A percentile compares a stretch with the other conserved stretches of the same genome.
phyloP scores from a whole-genome alignment of 257 asterid genomes.

The Anisodus acutangulus region DNA sequence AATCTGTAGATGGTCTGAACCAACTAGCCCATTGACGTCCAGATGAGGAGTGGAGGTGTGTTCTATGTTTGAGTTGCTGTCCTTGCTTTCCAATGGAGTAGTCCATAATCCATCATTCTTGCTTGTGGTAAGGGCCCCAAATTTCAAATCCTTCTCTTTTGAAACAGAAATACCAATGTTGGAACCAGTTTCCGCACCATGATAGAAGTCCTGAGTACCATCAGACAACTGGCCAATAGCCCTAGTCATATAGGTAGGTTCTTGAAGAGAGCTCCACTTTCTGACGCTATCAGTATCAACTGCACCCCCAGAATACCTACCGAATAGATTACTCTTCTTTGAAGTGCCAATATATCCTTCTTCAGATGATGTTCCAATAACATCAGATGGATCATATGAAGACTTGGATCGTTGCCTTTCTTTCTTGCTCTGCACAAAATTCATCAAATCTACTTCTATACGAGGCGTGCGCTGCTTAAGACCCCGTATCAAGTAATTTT shows the following conservation, averaged over 20 bases:
- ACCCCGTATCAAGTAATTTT: slow-evolving; percentile 89
- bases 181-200: slow-evolving; percentile 52
- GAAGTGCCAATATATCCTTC: slow-evolving; percentile 78
- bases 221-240: slow-evolving; percentile 52
- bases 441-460: slow-evolving; percentile 96
- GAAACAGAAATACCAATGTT: slow-evolving; percentile 52
- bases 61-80: slow-evolving; percentile 54
- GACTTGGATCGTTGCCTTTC: slow-evolving; percentile 79
- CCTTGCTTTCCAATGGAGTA: slow-evolving; percentile 39
- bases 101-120: slow-evolving; percentile 57
- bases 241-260: slow-evolving; percentile 39
- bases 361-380: slow-evolving; percentile 88
- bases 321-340: slow-evolving; percentile 71
- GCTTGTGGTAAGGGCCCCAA: slow-evolving; percentile 46
- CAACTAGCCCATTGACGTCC: slow-evolving; percentile 64
- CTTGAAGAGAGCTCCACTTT: slow-evolving; percentile 73
- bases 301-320: slow-evolving; percentile 93
- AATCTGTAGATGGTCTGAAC: slow-evolving; percentile 56
- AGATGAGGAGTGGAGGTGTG: slow-evolving; percentile 45
- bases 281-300: slow-evolving; percentile 68
- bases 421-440: slow-evolving; percentile 91
- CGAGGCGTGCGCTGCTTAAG: slow-evolving; percentile 98
- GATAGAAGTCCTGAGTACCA: slow-evolving; percentile 58
- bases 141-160: slow-evolving; percentile 56
- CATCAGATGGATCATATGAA: slow-evolving; percentile 76